These are phyloP conservation scores for Noccaea caerulescens DNA, from an alignment of 345 rosid species.

Conservation along the genomic window DNA sequence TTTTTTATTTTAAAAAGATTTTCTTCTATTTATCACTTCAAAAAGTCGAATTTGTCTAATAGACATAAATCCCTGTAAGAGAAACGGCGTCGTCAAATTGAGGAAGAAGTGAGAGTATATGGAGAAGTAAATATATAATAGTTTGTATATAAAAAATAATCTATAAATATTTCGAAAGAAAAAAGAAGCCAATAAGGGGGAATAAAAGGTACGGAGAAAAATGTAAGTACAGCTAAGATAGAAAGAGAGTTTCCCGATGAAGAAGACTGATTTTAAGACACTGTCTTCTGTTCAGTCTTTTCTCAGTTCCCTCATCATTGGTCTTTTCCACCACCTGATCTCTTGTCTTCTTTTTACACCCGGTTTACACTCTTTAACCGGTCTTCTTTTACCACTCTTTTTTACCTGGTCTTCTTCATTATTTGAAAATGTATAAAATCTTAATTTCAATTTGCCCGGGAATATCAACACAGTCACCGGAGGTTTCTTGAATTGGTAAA, in stretches of 20 bases:
- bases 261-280: conserved; percentile 16
- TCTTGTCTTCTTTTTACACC: conserved; percentile 35
- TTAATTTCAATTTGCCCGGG: too few relatives aligned
- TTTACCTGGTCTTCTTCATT: too few relatives aligned
- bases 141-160: too few relatives aligned
- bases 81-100: background rate
- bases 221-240: conserved; percentile 45
- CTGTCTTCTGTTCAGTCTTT: conserved; percentile 26
- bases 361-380: conserved; percentile 38
- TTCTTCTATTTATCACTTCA: background rate
- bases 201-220: conserved; percentile 46
- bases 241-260: conserved; percentile 43
- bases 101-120: too few relatives aligned
- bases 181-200: conserved; percentile 24
- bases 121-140: too few relatives aligned
- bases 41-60: background rate
- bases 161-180: background rate
- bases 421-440: too few relatives aligned
- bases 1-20: background rate
- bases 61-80: background rate
- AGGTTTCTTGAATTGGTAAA: too few relatives aligned
- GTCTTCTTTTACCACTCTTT: too few relatives aligned
- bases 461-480: too few relatives aligned
- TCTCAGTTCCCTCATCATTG: conserved; percentile 48
- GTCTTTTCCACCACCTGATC: conserved; percentile 48